A percentile compares a stretch with the other conserved stretches of the same genome.
Conservation (phyloP, 306 rosid species). For the Clitoria ternatea region DNA sequence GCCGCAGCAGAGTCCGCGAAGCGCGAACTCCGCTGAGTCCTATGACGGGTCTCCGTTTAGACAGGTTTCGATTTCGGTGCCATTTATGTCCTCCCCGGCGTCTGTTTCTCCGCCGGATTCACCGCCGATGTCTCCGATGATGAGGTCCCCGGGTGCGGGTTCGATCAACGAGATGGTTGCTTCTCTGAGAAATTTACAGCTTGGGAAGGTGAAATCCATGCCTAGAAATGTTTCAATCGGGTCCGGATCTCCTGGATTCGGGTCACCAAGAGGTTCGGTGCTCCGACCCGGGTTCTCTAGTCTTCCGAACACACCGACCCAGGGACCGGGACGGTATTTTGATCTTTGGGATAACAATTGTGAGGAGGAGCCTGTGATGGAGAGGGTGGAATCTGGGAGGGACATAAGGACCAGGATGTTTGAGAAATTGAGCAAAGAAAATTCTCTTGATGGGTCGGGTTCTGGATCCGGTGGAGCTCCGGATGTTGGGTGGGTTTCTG, state of each 20-base stretch:
- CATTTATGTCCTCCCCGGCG: constrained; percentile 48
- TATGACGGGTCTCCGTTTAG: constrained; percentile 72
- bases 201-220: constrained; percentile 59
- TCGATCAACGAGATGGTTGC: constrained; percentile 59
- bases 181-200: constrained; percentile 65
- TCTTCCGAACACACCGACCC: constrained; percentile 75
- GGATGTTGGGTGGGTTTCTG: constrained; percentile 84
- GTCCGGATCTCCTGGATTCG: constrained; percentile 54
- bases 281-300: constrained; percentile 73
- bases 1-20: constrained; percentile 62
- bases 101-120: constrained; percentile 53
- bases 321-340: constrained; percentile 38
- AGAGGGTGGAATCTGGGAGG: constrained; percentile 91
- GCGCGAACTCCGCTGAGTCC: constrained; percentile 46
- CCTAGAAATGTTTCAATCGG: constrained; percentile 56
- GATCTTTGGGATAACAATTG: constrained; percentile 47
- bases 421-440: constrained; percentile 76
- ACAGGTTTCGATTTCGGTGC: constrained; percentile 35
- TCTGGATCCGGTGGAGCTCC: constrained; percentile 39
- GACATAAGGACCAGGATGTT: constrained; percentile 71
- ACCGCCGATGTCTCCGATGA: constrained; percentile 75
- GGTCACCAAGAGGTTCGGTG: constrained; percentile 63
- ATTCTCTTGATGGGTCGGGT: constrained; percentile 47
- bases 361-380: constrained; percentile 86
- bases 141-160: constrained; percentile 53